These are phyloP conservation scores for Erythrophleum ivorense DNA, from an alignment of 331 rosid genomes.

Conservation along the genomic window DNA sequence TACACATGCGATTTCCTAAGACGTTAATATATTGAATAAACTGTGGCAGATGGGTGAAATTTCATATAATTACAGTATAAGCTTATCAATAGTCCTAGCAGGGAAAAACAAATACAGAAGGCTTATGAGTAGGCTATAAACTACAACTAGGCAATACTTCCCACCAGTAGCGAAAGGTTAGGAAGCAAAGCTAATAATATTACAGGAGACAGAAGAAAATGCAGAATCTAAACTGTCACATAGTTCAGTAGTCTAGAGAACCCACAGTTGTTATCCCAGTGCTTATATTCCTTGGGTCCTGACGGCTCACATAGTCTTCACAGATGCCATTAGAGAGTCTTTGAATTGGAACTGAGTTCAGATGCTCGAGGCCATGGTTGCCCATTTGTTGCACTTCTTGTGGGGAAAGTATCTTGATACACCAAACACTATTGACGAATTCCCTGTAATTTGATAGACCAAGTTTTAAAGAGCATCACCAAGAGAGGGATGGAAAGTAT, in stretches of 20 bases:
- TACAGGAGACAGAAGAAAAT: constrained; percentile 54
- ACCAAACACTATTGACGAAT: constrained; percentile 92
- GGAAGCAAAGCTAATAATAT: constrained; percentile 54
- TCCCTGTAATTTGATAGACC: constrained; percentile 66
- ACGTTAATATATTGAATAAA: constrained; percentile 41
- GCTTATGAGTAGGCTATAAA: constrained; percentile 52
- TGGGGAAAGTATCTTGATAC: constrained; percentile 92
- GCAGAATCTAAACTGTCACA: constrained; percentile 52
- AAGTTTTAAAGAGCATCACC: not conserved
- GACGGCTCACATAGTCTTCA: constrained; percentile 70
- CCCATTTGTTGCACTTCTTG: constrained; percentile 94
- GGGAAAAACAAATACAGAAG: constrained; percentile 36
- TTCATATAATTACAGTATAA: constrained; percentile 63
- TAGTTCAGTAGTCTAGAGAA: constrained; percentile 73
- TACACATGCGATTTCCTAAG: constrained; percentile 48
- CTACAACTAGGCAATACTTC: constrained; percentile 59
- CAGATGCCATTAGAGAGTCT: constrained; percentile 70
- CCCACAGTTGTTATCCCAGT: constrained; percentile 79
- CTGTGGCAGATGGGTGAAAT: constrained; percentile 40
- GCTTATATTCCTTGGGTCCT: constrained; percentile 74
- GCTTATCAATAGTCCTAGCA: constrained; percentile 57
- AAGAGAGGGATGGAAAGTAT: not conserved
- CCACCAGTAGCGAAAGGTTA: constrained; percentile 44
- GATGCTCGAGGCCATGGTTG: constrained; percentile 73
- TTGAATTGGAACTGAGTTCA: constrained; percentile 72